Percentiles rank a stretch among this genome's conserved stretches.
Evolutionary conservation across 768 basidiomycete species (phyloP).

Genomic region (Lentinula lateritia): DNA sequence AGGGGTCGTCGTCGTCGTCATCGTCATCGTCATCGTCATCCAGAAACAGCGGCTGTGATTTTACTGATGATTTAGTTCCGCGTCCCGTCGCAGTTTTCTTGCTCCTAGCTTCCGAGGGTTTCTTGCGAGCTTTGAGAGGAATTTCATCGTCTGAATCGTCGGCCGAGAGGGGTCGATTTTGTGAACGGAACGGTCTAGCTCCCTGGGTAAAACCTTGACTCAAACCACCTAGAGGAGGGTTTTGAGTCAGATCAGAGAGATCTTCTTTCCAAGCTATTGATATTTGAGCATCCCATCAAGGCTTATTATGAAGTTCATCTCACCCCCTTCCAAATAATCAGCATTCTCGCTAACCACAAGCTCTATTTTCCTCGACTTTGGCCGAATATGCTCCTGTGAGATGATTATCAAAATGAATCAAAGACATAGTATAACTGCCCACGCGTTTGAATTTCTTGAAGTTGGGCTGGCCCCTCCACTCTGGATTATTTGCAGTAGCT

Average conservation of each 20-base stretch:
- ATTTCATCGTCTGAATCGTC: conserved; percentile 11
- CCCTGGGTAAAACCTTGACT: background rate
- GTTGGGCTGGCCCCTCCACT: conserved; percentile 52
- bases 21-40: conserved; percentile 22
- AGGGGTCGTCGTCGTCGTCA: conserved; percentile 17
- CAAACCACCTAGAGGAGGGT: background rate
- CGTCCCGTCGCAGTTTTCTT: conserved; percentile 14
- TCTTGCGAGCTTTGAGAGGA: background rate
- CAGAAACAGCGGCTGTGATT: conserved; percentile 45
- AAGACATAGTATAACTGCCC: background rate
- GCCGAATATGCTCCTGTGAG: conserved; percentile 21
- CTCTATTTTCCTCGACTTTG: conserved; percentile 35
- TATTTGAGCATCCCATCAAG: no score
- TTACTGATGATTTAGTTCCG: conserved; percentile 18
- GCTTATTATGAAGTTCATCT: conserved; percentile 5
- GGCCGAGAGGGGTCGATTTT: conserved; percentile 9
- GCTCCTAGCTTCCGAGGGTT: conserved; percentile 18
- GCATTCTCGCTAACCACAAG: conserved; percentile 45
- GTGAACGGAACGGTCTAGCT: background rate
- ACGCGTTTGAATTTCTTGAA: conserved; percentile 81
- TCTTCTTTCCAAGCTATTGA: background rate
- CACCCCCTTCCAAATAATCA: conserved; percentile 50
- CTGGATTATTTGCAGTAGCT: conserved; percentile 5
- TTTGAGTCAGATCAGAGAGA: background rate
- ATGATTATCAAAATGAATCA: background rate